Evolutionary conservation across 176 grass and related monocot species (phyloP).

Genomic region (Phoenix dactylifera): DNA sequence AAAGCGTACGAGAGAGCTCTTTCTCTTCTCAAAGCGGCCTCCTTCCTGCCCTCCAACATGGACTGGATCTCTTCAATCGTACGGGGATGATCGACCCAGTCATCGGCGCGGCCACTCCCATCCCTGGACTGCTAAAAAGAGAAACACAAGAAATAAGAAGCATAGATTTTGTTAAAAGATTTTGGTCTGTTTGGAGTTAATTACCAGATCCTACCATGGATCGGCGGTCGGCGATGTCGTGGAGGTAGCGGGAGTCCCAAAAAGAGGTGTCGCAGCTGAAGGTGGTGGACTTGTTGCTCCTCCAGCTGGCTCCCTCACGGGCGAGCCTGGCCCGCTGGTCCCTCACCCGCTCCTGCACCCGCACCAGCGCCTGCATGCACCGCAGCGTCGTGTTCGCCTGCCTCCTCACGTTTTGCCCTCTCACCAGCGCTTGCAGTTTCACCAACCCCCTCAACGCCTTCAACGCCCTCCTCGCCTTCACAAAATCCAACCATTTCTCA

Average conservation of each 20-base stretch:
- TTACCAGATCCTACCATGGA: slow-evolving; percentile 34
- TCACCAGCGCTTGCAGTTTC: slow-evolving; percentile 89
- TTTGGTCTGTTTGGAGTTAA: no score
- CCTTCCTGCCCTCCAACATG: slow-evolving; percentile 69
- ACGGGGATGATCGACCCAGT: slow-evolving; percentile 70
- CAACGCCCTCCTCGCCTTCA: slow-evolving; percentile 65
- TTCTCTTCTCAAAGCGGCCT: slow-evolving; percentile 77
- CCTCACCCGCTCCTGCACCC: slow-evolving; percentile 76
- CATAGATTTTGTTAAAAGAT: no score
- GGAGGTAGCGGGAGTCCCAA: slow-evolving; percentile 70
- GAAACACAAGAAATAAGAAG: no score
- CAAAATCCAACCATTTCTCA: no score
- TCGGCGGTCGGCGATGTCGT: slow-evolving; percentile 60
- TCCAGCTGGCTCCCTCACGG: slow-evolving; percentile 33
- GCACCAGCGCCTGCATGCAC: slow-evolving; percentile 96
- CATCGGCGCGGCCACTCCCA: slow-evolving; percentile 74
- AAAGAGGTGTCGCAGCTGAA: slow-evolving; percentile 54
- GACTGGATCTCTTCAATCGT: slow-evolving; percentile 92
- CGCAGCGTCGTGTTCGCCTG: slow-evolving; percentile 90
- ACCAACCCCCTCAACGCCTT: slow-evolving; percentile 73
- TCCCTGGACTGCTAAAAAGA: slow-evolving; percentile 44
- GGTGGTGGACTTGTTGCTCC: slow-evolving; percentile 75
- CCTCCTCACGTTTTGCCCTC: slow-evolving; percentile 91
- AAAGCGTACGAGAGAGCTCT: slow-evolving; percentile 90
- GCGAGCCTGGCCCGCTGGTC: slow-evolving; percentile 84